These are phyloP conservation scores for Stemphylium beticola DNA, from an alignment of 2,329 filamentous ascomycete genomes.

Conservation along the genomic window DNA sequence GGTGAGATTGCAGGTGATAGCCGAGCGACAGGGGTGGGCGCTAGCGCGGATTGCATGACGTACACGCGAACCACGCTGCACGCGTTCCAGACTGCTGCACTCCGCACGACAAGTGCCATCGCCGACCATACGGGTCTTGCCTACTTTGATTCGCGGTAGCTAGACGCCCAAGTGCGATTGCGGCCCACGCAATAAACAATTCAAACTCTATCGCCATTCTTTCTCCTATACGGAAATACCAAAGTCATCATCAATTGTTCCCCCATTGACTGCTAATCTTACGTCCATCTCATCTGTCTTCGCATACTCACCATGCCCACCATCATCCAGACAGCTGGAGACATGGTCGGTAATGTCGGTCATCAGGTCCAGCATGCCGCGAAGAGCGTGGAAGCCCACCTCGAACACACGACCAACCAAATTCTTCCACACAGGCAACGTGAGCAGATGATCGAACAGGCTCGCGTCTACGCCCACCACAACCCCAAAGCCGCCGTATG, in stretches of 20 bases:
- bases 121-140: slow-evolving; percentile 1
- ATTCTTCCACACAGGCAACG: slow-evolving; percentile 67
- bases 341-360: slow-evolving; percentile 31
- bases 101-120: slow-evolving; percentile 3
- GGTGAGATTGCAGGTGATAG: slow-evolving; percentile 16
- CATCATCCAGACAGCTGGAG: slow-evolving; percentile 33
- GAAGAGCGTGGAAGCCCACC: slow-evolving; percentile 26
- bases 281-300: not conserved
- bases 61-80: slow-evolving; percentile 21
- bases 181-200: not conserved
- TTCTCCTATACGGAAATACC: not conserved
- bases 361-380: slow-evolving; percentile 21
- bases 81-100: slow-evolving; percentile 12
- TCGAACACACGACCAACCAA: slow-evolving; percentile 53
- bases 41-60: slow-evolving; percentile 15
- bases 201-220: not conserved
- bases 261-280: not conserved
- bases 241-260: not conserved
- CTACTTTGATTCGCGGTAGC: not conserved
- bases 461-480: slow-evolving; percentile 63
- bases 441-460: slow-evolving; percentile 60
- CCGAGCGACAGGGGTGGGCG: slow-evolving; percentile 8
- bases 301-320: slow-evolving; percentile 20
- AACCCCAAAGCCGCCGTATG: slow-evolving; percentile 75
- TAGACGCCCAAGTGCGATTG: slow-evolving; percentile 1